phyloP scores from a whole-genome alignment of 306 rosid genomes.

The Arachis hypogaea region DNA sequence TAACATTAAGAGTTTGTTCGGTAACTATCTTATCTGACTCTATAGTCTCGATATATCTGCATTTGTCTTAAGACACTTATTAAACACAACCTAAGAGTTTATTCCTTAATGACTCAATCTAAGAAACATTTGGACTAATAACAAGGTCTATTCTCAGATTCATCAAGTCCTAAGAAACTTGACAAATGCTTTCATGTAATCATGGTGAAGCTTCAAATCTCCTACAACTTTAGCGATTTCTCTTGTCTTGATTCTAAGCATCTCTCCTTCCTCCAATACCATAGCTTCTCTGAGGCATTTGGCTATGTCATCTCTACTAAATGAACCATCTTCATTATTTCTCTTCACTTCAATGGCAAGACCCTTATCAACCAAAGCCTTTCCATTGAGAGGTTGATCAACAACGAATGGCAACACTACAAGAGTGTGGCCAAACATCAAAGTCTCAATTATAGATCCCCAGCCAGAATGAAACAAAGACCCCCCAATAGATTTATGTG shows the following conservation, averaged over 20 bases:
- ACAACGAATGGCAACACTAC: too few species aligned
- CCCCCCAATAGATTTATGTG: slow-evolving; percentile 9
- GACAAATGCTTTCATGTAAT: slow-evolving; percentile 26
- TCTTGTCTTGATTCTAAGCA: slow-evolving; percentile 34
- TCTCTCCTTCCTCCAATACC: slow-evolving; percentile 49
- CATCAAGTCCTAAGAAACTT: slow-evolving; percentile 31
- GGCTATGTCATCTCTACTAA: slow-evolving; percentile 41
- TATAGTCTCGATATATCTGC: too few species aligned
- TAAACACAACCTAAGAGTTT: too few species aligned
- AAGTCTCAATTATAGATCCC: too few species aligned
- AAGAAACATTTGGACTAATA: background rate
- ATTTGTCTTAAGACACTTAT: too few species aligned
- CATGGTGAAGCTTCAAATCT: slow-evolving; percentile 39
- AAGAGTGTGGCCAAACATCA: too few species aligned
- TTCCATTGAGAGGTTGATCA: too few species aligned
- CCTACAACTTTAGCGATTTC: slow-evolving; percentile 39
- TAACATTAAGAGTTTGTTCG: too few species aligned
- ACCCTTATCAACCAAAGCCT: too few species aligned
- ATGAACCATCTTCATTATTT: slow-evolving; percentile 44
- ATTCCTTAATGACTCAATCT: too few species aligned
- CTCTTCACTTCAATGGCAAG: slow-evolving; percentile 37
- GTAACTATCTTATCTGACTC: too few species aligned
- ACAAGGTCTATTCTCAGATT: background rate
- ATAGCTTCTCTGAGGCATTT: slow-evolving; percentile 38
- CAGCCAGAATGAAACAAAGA: too few species aligned